Base-by-base conservation (phyloP, 208 protist genomes). In the Leishmania tropica region DNA sequence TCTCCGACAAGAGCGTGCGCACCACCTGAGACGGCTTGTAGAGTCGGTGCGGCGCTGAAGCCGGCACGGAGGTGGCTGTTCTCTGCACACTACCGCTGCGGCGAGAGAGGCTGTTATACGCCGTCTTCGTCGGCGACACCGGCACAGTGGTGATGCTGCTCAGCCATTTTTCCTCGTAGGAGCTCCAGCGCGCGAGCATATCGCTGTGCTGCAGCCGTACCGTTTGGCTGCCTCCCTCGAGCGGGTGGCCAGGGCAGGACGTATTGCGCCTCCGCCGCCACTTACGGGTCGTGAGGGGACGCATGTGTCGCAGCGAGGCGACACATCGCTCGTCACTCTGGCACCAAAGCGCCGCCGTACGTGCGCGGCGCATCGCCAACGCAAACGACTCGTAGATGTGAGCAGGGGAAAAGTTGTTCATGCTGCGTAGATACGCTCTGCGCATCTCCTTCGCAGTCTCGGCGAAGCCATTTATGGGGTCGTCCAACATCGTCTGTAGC, bases 371-470 rank as follows among this genome's bases (percentile, higher is more conserved):
- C 65, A 85, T 72, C 10, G 83, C 83, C 77, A 89, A 62, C 0
- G 86, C 78, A 75, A 81, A 84, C 19, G 65, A 67, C 17, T 78
- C 77, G 80, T 87, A 89, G 3, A 87, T 71, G 48, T 89, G 77
- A 1, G 70, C 64, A 11, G 77, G 73, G 3, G 80, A 89, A 28
- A 87, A 86, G 51, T 67, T 78, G 60, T 80, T 86, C 48, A 71
- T 60, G 54, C 56, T 53, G 31, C 85, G 81, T 19, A 53, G 31
- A 70, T 81, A 84, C 7, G 79, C 75, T 13, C n/a, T 17, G 15
- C 71, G 75, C 70, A 84, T 78, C 35, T 75, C 68, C 24, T 19
- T n/a, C 21, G 74, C 72, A n/a, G 72, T 56, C n/a, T 31, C 76
- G 8, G 53, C 73, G 58, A 88, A 82, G 3, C 79, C 78, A n/a